phyloP scores from a whole-genome alignment of 1,284 basidiomycete species.

The Cystobasidium pallidum region DNA sequence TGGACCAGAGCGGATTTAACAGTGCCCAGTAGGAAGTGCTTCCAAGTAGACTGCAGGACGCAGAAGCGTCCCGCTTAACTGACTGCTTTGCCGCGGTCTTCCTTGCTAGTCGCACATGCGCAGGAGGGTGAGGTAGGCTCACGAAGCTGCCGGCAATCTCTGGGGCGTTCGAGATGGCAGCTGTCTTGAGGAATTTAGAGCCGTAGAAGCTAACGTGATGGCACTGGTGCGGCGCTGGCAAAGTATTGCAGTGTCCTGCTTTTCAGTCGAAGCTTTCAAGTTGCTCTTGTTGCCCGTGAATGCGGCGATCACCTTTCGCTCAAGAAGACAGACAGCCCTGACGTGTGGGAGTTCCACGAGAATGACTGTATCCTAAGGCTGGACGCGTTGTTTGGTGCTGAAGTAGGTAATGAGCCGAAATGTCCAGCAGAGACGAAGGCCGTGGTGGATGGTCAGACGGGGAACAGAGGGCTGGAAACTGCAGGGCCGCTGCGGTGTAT shows the following conservation, averaged over 20 bases:
- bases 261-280: not conserved
- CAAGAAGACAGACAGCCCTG: constrained; percentile 2
- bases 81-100: not conserved
- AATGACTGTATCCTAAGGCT: not conserved
- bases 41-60: not conserved
- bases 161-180: not conserved
- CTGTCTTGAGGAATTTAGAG: not conserved
- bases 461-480: not conserved
- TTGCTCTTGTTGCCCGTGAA: not conserved
- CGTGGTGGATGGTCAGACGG: not conserved
- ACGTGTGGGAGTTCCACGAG: not conserved
- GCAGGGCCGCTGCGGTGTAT: not conserved
- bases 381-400: not conserved
- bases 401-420: not conserved
- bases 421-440: not conserved
- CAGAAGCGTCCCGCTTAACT: constrained; percentile 5
- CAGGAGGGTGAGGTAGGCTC: constrained; percentile 2
- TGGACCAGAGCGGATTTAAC: not conserved
- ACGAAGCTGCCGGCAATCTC: not conserved
- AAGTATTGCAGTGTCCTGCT: not conserved
- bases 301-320: constrained; percentile 2
- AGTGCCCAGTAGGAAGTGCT: not conserved
- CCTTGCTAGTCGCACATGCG: not conserved
- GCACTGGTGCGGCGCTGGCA: not conserved
- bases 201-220: not conserved